Conservation (phyloP, 2,329 filamentous ascomycete species). For the Diaporthe vexans region DNA sequence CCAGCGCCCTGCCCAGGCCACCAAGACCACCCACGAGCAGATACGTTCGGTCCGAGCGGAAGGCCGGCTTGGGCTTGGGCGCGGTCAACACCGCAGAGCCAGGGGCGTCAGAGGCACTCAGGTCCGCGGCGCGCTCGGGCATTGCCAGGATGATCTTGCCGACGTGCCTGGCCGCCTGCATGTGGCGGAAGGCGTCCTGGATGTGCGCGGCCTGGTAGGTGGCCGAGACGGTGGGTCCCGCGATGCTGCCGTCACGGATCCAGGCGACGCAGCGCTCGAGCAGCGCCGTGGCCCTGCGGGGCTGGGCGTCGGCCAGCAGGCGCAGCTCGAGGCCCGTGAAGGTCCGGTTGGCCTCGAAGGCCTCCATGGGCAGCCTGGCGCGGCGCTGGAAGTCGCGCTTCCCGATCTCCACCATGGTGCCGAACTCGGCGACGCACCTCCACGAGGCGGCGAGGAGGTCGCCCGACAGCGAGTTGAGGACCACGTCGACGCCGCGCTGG, state of each 20-base stretch:
- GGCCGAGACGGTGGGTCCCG: no score
- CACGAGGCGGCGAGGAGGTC: slow-evolving; percentile 33
- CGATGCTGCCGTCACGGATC: no score
- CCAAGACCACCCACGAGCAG: slow-evolving; percentile 48
- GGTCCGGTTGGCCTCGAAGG: slow-evolving; percentile 34
- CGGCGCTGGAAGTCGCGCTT: slow-evolving; percentile 32
- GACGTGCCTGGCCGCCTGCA: slow-evolving; percentile 44
- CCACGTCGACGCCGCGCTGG: slow-evolving; percentile 29
- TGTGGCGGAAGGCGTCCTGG: slow-evolving; percentile 54
- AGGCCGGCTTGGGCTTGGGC: background rate
- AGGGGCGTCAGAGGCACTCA: no score
- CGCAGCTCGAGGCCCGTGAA: no score
- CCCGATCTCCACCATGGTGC: slow-evolving; percentile 39
- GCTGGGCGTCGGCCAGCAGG: background rate
- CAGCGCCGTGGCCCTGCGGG: no score
- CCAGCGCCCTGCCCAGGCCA: slow-evolving; percentile 45
- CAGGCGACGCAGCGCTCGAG: no score
- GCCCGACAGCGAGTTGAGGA: slow-evolving; percentile 41
- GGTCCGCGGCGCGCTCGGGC: slow-evolving; percentile 1
- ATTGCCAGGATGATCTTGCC: slow-evolving; percentile 53
- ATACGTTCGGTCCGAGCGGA: no score
- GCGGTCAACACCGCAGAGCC: no score
- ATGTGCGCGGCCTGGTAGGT: slow-evolving; percentile 41
- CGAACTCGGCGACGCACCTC: slow-evolving; percentile 35
- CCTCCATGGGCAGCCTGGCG: slow-evolving; percentile 32